phyloP scores from a whole-genome alignment of 345 rosid genomes.

The Hevea brasiliensis region DNA sequence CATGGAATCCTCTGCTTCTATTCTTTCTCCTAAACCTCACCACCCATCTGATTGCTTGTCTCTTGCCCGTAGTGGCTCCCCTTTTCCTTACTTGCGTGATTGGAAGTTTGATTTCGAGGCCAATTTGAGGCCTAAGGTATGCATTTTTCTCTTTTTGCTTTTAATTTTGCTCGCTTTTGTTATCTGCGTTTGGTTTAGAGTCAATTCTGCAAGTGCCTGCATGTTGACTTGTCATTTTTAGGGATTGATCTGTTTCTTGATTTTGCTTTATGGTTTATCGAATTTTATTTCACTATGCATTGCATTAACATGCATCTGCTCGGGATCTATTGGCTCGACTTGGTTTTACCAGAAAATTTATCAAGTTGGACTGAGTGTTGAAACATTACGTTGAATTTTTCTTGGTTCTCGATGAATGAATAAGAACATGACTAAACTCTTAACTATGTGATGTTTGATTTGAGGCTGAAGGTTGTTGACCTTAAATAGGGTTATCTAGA shows the following conservation, averaged over 20 bases:
- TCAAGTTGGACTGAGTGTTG: too few species aligned
- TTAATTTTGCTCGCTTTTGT: not conserved
- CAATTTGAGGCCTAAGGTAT: constrained; percentile 66
- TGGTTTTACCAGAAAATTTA: too few species aligned
- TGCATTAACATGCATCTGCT: not conserved
- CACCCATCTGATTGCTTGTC: constrained; percentile 58
- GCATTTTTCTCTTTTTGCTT: not conserved
- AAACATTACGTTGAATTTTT: not conserved
- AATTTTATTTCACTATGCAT: not conserved
- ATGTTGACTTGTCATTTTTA: not conserved
- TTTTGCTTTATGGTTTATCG: constrained; percentile 4
- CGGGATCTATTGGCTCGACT: not conserved
- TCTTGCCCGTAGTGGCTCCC: constrained; percentile 64
- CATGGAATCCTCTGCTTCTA: constrained; percentile 69
- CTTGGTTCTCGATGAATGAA: not conserved
- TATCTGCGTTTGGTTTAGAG: not conserved
- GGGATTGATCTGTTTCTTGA: constrained; percentile 13
- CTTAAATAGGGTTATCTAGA: too few species aligned
- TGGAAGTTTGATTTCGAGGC: constrained; percentile 69
- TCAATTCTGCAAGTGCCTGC: not conserved
- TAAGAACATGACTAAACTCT: not conserved
- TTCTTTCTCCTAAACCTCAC: constrained; percentile 50
- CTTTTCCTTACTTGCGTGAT: constrained; percentile 72
- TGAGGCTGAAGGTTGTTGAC: not conserved
- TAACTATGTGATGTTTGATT: not conserved